phyloP scores from a whole-genome alignment of 225 moss, liverwort and hornwort species.

The Sphagnum contortum region DNA sequence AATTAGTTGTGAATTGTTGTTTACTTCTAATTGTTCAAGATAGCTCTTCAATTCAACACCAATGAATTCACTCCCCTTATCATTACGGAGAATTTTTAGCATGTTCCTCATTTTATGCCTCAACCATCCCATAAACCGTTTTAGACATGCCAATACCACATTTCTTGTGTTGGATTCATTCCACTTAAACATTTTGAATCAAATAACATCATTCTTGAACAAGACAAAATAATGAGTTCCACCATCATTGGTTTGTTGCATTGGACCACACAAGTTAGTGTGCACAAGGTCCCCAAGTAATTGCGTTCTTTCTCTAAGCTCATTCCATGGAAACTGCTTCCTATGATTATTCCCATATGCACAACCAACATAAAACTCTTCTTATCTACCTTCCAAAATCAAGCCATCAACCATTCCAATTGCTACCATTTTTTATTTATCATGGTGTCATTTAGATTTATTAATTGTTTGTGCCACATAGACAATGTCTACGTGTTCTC shows the following conservation, averaged over 20 bases:
- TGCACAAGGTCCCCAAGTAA: neutral
- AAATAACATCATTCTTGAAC: neutral
- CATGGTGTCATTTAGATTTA: neutral
- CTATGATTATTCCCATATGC: constrained; percentile 3
- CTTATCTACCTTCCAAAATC: neutral
- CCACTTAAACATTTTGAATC: constrained; percentile 3
- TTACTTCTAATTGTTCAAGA: neutral
- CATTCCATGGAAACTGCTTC: neutral
- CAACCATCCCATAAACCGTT: neutral
- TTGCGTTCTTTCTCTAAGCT: neutral
- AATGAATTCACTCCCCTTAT: neutral
- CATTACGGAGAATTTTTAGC: neutral
- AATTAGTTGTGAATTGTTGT: constrained; percentile 1
- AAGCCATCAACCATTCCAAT: constrained; percentile 1
- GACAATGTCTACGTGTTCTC: too few relatives aligned
- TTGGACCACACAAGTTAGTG: constrained; percentile 3
- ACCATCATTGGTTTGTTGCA: neutral
- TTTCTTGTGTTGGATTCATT: neutral
- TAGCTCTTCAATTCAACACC: neutral
- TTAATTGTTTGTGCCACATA: too few relatives aligned
- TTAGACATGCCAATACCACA: neutral
- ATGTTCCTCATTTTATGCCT: neutral
- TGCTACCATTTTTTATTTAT: constrained; percentile 1
- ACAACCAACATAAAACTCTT: neutral
- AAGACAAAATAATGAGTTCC: neutral